phyloP scores from a whole-genome alignment of 2,329 filamentous ascomycete species.

The Didymella glomerata region DNA sequence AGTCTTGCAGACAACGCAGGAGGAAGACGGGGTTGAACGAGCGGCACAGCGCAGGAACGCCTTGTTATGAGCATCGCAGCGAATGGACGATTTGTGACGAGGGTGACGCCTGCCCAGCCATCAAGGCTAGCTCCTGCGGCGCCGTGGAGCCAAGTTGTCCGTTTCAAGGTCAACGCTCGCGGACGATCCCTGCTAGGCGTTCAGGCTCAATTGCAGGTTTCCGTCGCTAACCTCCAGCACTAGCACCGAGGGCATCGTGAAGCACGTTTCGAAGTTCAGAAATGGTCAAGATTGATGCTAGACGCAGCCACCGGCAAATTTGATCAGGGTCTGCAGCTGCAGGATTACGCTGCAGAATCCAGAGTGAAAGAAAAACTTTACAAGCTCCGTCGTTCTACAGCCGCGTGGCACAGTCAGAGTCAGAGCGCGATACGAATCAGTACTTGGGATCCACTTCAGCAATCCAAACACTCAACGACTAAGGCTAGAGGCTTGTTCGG shows the following conservation, averaged over 20 bases:
- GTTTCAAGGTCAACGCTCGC: constrained; percentile 16
- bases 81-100: constrained; percentile 12
- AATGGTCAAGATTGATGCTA: constrained; percentile 5
- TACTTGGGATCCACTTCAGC: not conserved
- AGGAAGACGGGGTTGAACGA: not conserved
- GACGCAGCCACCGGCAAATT: constrained; percentile 13
- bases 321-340: constrained; percentile 6
- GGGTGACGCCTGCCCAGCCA: constrained; percentile 23
- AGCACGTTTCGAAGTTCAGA: constrained; percentile 14
- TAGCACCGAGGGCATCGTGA: constrained; percentile 9
- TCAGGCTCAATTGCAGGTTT: constrained; percentile 14
- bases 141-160: constrained; percentile 12
- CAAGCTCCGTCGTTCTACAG: not conserved
- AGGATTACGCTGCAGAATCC: constrained; percentile 3
- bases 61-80: constrained; percentile 12
- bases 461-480: not conserved
- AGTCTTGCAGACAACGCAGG: constrained; percentile 5
- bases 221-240: constrained; percentile 10
- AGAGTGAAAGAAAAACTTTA: not conserved
- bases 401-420: constrained; percentile 5
- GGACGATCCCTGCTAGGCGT: constrained; percentile 11
- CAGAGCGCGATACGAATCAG: constrained; percentile 11
- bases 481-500: constrained; percentile 6
- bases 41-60: constrained; percentile 8
- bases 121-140: constrained; percentile 13